Evolutionary conservation across 768 basidiomycete species (phyloP), one percentile per base, ranked within the genome.

Genomic region (Trametes cingulata): DNA sequence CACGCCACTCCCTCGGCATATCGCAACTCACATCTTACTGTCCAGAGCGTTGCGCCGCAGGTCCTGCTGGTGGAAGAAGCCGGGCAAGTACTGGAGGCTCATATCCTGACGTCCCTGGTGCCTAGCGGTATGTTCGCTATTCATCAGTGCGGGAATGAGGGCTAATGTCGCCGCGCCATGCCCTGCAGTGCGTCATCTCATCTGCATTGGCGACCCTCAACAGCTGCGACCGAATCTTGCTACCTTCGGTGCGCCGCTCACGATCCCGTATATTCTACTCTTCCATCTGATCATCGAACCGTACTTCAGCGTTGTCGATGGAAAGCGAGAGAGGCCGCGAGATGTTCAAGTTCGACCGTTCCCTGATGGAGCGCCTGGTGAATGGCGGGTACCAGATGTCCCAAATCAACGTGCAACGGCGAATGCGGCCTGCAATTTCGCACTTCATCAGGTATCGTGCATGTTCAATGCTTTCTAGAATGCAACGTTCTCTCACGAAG

Each of bases 61-160:
- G 81, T 90, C 0, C 68, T 91, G 47, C 73, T 92, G 48, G 86
- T 92, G 0, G 90, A 93, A 70, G 91, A 92, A 68, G 90, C 91
- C 0, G 91, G 90, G 0, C 90, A 93, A 72, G 87, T 91, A 1
- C 78, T 92, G 27, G 90, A 92, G 72, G 86, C 90, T 3, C 90
- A 92, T 62, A 78, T 91, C 15, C 70, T 91, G 6, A 82, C 81
- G 2, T 82, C 79, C 37, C 75, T 91, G 0, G 87, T 88, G 2
- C 78, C 50, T 29, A 56, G 54, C 1, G 60, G 60, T 61, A 22
- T 17, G 55, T 43, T 22, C 24, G 15, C 2, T 20, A 7, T 42
- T 10, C 22, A 5, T 53, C 39, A 20, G 29, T 19, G 12, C 37
- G 17, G 2, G 35, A 27, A 10, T 33, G 13, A 5, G 24, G n/a